Evolutionary conservation across 805 yeast genomes (phyloP), one percentile per base, ranked within the genome.

Genomic region (Saturnispora quitensis): DNA sequence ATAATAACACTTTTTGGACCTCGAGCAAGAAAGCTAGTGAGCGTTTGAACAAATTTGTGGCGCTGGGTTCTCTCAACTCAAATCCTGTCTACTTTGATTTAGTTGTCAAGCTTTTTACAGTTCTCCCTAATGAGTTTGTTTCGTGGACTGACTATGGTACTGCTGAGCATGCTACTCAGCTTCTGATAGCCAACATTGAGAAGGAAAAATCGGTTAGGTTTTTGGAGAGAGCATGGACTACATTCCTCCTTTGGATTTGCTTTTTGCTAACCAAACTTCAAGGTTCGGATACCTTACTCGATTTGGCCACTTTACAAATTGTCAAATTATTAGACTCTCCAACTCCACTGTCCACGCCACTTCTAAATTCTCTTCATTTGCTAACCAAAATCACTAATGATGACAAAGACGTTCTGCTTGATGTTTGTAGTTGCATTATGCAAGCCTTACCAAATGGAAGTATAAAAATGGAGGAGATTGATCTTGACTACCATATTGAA

Each of bases 31-130:
- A 67, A 3, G 56, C 80, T 1, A 70, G 71, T 17, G 72, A 70
- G 3, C 73, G 73, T 53, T 60, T 85, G 10, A 45, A 70, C 1
- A 73, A 67, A 0, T 74, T 82, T 55, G 57, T 85, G 20, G 67
- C 67, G 12, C 55, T 80, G 13, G 85, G 89, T 0, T 77, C 79
- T 2, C 70, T 82, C 45, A 72, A 71, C 47, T 79, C 86, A 48
- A 68, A 71, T 28, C 75, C 81, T 0, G 56, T 67, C 0, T 83
- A 80, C 59, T 85, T 78, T 56, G 56, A 58, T 17, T 43, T 59
- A 6, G 40, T 66, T 1, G 45, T 25, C 3, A 35, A 53, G 1
- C 46, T 66, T 8, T 34, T 66, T 0, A 42, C 48, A 1, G 34
- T 48, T 2, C 49, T 66, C 15, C 69, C 70, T 3, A 5, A 44